Evolutionary conservation across 1,284 basidiomycete species (phyloP).

Genomic region (Ganoderma resinaceum): DNA sequence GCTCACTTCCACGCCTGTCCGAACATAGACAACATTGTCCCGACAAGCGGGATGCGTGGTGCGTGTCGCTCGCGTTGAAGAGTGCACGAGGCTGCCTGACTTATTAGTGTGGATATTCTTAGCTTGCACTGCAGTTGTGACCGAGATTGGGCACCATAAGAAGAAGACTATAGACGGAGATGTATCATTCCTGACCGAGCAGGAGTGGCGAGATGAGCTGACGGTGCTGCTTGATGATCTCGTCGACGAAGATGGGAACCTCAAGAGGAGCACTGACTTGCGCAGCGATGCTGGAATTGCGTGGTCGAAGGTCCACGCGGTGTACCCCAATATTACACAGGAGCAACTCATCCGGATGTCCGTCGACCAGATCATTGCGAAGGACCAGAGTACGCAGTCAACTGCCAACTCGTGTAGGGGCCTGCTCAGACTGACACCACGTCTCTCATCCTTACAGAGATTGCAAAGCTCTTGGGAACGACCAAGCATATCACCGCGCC

Average conservation of each 20-base stretch:
- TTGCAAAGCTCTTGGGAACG: constrained; percentile 54
- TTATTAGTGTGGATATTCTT: constrained; percentile 14
- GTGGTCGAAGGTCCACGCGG: constrained; percentile 70
- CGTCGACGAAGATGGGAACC: constrained; percentile 61
- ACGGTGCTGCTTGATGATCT: constrained; percentile 60
- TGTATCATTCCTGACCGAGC: constrained; percentile 60
- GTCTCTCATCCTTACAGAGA: constrained; percentile 37
- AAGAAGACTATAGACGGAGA: constrained; percentile 63
- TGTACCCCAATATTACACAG: constrained; percentile 59
- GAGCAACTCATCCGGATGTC: constrained; percentile 57
- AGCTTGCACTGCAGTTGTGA: constrained; percentile 76
- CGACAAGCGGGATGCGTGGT: constrained; percentile 71
- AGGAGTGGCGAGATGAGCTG: constrained; percentile 66
- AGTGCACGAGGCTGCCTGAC: background rate
- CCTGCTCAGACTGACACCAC: background rate
- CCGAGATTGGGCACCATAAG: constrained; percentile 62
- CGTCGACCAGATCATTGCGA: constrained; percentile 55
- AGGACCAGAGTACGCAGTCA: constrained; percentile 49
- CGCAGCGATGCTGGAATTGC: constrained; percentile 66
- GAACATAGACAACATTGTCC: constrained; percentile 61
- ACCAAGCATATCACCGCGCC: constrained; percentile 58
- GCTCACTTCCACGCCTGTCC: background rate
- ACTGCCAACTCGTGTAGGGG: background rate
- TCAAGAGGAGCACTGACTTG: constrained; percentile 60
- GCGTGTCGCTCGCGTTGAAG: constrained; percentile 24